A percentile compares a stretch with the other conserved stretches of the same genome.
These are phyloP conservation scores for Hypoxylon sp. DNA, from an alignment of 2,329 filamentous ascomycete genomes.

Conservation along the genomic window DNA sequence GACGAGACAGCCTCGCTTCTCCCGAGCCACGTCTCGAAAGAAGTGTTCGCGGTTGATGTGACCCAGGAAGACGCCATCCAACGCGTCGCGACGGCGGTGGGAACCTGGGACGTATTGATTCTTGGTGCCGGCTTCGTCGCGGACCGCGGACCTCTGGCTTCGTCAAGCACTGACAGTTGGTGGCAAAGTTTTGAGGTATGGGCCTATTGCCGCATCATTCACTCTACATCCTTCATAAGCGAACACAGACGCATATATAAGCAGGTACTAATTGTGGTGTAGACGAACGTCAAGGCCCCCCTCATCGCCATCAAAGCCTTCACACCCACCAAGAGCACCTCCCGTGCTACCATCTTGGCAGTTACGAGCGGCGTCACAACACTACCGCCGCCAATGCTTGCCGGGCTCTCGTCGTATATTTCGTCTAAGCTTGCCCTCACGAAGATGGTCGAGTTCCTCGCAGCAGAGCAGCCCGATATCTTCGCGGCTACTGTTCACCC, in stretches of 20 bases:
- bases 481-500: constrained; percentile 38
- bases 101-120: constrained; percentile 1
- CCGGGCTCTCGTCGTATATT: constrained; percentile 25
- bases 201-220: neutral
- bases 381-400: constrained; percentile 6
- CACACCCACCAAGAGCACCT: constrained; percentile 12
- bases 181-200: constrained; percentile 39
- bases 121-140: neutral
- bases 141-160: neutral
- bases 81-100: neutral
- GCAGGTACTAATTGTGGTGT: too few species aligned
- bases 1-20: constrained; percentile 2
- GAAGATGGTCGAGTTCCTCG: constrained; percentile 40
- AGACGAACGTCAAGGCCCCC: neutral
- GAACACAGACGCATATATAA: too few species aligned
- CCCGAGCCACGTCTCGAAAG: neutral
- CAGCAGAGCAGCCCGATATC: constrained; percentile 36
- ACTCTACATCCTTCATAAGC: neutral
- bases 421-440: constrained; percentile 25
- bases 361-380: neutral
- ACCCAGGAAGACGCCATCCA: neutral
- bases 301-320: neutral
- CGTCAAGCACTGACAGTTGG: constrained; percentile 31
- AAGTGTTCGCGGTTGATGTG: neutral
- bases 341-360: constrained; percentile 28